Conservation (phyloP, 805 yeast genomes). For the Pichia deserticola region DNA sequence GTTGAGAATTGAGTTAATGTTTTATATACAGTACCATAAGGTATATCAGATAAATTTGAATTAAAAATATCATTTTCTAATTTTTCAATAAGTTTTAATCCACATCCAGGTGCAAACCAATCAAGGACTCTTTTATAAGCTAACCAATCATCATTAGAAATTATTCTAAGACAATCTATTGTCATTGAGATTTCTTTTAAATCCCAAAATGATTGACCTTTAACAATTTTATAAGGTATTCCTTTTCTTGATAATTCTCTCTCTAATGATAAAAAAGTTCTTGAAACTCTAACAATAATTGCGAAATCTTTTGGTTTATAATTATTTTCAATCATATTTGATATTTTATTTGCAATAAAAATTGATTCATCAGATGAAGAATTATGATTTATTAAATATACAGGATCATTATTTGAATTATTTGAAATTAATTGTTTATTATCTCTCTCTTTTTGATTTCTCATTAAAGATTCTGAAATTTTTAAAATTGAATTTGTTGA, state of each 20-base stretch:
- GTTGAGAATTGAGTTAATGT: conserved; percentile 10
- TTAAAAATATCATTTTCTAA: conserved; percentile 14
- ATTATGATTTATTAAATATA: conserved; percentile 32
- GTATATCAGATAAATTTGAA: not conserved
- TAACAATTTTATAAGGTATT: conserved; percentile 60
- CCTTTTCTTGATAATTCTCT: conserved; percentile 45
- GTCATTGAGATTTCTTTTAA: conserved; percentile 57
- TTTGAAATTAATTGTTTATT: conserved; percentile 42
- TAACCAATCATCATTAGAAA: conserved; percentile 53
- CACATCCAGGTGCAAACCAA: conserved; percentile 62
- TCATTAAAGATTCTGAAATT: conserved; percentile 58
- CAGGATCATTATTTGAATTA: conserved; percentile 33
- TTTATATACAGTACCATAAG: conserved; percentile 3
- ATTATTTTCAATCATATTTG: conserved; percentile 32
- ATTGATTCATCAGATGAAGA: conserved; percentile 49
- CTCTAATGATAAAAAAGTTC: conserved; percentile 55
- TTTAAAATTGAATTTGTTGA: conserved; percentile 63
- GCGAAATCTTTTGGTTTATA: conserved; percentile 58
- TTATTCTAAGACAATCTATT: conserved; percentile 56
- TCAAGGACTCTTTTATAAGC: conserved; percentile 54
- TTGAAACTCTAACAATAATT: conserved; percentile 60
- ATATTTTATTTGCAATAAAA: conserved; percentile 48
- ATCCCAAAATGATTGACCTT: conserved; percentile 79
- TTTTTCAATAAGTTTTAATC: conserved; percentile 37
- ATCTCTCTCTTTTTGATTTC: conserved; percentile 45